A percentile compares a stretch with the other conserved stretches of the same genome.
phyloP scores from a whole-genome alignment of 208 protist species.

The Trypanosoma caninum region DNA sequence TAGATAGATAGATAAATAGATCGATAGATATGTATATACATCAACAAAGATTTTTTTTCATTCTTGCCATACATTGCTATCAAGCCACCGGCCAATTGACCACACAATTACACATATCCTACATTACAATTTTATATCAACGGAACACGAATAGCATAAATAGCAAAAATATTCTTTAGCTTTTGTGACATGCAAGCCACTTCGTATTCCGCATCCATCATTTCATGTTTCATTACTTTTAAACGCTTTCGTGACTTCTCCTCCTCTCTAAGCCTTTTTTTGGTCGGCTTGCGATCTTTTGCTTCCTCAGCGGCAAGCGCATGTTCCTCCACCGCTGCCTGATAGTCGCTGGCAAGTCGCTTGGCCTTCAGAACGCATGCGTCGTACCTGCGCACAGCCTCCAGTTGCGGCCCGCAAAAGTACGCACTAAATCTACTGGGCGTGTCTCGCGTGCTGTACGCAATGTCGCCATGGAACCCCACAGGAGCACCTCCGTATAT shows the following conservation, averaged over 20 bases:
- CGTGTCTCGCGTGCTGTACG: conserved; percentile 44
- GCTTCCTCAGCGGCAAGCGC: conserved; percentile 20
- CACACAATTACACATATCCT: not conserved
- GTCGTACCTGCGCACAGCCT: conserved; percentile 44
- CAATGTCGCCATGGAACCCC: conserved; percentile 15
- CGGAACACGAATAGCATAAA: conserved; percentile 46
- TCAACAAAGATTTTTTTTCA: no score
- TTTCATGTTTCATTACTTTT: conserved; percentile 19
- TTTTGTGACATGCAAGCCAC: conserved; percentile 30
- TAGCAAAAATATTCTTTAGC: conserved; percentile 58
- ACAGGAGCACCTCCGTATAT: conserved; percentile 35
- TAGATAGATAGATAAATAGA: no score
- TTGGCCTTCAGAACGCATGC: conserved; percentile 16
- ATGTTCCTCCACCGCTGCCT: conserved; percentile 10
- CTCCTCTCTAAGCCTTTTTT: conserved; percentile 26
- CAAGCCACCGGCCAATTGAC: not conserved
- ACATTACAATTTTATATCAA: conserved; percentile 5
- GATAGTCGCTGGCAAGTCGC: conserved; percentile 13
- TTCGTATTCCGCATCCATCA: conserved; percentile 32
- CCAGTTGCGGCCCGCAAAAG: conserved; percentile 38
- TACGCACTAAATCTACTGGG: conserved; percentile 31
- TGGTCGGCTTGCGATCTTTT: conserved; percentile 15
- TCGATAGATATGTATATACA: no score
- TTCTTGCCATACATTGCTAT: not conserved
- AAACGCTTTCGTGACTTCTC: conserved; percentile 23